These are phyloP conservation scores for Elsinoe fawcettii DNA, from an alignment of 2,329 filamentous ascomycete genomes.

Conservation along the genomic window DNA sequence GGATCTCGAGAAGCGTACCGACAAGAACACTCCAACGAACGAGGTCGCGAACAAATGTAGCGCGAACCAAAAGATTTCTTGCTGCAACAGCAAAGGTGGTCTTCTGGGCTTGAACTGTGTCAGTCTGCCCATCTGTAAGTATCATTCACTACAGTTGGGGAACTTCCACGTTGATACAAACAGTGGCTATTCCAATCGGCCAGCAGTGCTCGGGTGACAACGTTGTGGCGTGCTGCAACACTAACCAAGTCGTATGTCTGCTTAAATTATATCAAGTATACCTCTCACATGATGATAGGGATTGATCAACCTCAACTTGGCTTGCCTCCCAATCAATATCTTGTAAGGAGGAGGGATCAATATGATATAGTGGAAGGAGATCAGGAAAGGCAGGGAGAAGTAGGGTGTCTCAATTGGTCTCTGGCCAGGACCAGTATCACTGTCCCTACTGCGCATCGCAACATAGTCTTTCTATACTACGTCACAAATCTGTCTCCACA, in stretches of 20 bases:
- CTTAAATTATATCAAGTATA: neutral
- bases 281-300: neutral
- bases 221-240: neutral
- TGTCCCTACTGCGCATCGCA: too few relatives aligned
- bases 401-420: too few relatives aligned
- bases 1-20: neutral
- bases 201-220: neutral
- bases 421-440: too few relatives aligned
- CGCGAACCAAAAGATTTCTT: neutral
- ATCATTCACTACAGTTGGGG: neutral
- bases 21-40: neutral
- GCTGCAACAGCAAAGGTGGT: neutral
- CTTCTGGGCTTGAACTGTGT: neutral
- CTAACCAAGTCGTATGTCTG: neutral
- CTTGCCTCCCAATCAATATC: neutral
- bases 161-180: neutral
- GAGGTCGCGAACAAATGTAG: neutral
- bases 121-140: neutral
- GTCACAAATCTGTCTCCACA: too few relatives aligned
- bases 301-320: neutral
- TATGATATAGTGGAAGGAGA: too few relatives aligned
- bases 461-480: too few relatives aligned
- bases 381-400: too few relatives aligned
- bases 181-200: neutral
- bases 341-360: neutral